Conservation (phyloP, 2,329 filamentous ascomycete genomes). For the Colletotrichum orchidophilum region DNA sequence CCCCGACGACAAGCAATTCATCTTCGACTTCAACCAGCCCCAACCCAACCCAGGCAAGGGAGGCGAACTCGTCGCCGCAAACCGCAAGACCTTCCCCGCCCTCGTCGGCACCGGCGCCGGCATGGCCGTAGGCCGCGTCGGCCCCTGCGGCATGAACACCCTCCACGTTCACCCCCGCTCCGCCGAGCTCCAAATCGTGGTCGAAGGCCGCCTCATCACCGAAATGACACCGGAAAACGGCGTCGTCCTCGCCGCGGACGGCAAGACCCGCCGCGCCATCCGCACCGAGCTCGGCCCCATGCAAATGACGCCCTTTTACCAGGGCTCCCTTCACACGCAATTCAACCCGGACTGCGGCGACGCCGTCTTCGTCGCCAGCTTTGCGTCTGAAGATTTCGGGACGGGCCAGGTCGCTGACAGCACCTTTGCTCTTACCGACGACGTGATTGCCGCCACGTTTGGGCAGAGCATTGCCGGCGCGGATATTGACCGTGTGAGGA, state of each 20-base stretch:
- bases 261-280: constrained; percentile 43
- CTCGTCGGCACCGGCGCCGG: constrained; percentile 60
- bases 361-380: constrained; percentile 60
- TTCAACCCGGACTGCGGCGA: constrained; percentile 64
- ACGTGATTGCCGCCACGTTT: constrained; percentile 57
- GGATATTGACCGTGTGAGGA: constrained; percentile 55
- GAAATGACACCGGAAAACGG: constrained; percentile 65
- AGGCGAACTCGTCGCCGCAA: constrained; percentile 60
- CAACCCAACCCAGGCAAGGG: constrained; percentile 47
- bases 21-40: constrained; percentile 57
- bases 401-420: constrained; percentile 60
- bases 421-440: constrained; percentile 56
- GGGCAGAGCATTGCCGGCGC: constrained; percentile 56
- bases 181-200: constrained; percentile 62
- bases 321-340: constrained; percentile 64
- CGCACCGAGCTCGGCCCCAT: constrained; percentile 48
- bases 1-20: constrained; percentile 53
- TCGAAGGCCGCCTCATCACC: constrained; percentile 57
- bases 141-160: constrained; percentile 65
- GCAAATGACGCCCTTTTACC: constrained; percentile 64
- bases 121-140: constrained; percentile 62
- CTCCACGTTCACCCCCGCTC: constrained; percentile 65
- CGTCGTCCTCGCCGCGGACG: constrained; percentile 49
- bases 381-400: constrained; percentile 61
- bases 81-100: constrained; percentile 66